Evolutionary conservation across 352 stramenopile species (phyloP).

Genomic region (Phytophthora pini): DNA sequence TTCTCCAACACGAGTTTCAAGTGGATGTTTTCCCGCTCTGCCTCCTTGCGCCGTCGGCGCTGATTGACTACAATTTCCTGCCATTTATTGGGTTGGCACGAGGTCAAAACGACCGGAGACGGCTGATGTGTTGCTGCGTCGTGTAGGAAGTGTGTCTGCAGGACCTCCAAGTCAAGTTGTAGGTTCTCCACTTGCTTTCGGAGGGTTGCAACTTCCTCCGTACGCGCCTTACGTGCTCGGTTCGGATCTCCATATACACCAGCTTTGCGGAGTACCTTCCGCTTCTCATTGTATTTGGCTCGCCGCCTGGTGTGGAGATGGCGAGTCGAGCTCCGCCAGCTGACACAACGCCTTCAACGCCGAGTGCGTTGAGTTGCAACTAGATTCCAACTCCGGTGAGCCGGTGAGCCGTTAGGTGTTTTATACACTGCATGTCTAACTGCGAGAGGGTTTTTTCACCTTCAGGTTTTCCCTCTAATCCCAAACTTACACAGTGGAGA

Average conservation of each 20-base stretch:
- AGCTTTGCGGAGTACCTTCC: slow-evolving; percentile 31
- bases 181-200: slow-evolving; percentile 43
- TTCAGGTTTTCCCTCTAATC: no score
- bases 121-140: background rate
- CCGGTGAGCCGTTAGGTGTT: no score
- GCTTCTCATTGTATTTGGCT: slow-evolving; percentile 15
- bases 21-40: slow-evolving; percentile 39
- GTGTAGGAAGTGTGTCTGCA: background rate
- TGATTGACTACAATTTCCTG: slow-evolving; percentile 27
- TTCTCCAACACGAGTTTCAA: slow-evolving; percentile 45
- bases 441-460: no score
- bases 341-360: no score
- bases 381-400: no score
- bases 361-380: no score
- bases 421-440: no score
- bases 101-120: background rate
- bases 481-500: no score
- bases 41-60: slow-evolving; percentile 20
- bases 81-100: slow-evolving; percentile 20
- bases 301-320: background rate
- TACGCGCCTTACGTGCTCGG: slow-evolving; percentile 31
- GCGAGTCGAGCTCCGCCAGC: no score
- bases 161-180: slow-evolving; percentile 27
- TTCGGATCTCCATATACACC: slow-evolving; percentile 38
- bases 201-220: slow-evolving; percentile 48